phyloP scores from a whole-genome alignment of 345 rosid genomes.

The Alliaria petiolata region DNA sequence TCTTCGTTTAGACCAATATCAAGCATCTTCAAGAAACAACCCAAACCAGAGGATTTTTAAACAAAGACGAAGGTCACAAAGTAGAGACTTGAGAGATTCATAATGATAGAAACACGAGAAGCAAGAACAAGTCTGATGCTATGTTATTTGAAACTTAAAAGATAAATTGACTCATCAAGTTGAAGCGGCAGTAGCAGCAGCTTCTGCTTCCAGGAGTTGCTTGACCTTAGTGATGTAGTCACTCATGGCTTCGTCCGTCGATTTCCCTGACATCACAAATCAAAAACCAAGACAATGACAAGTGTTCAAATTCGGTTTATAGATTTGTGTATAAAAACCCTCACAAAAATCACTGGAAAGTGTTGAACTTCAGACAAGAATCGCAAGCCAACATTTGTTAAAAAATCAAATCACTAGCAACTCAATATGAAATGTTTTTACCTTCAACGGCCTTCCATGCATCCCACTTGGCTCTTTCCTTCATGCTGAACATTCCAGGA shows the following conservation, averaged over 20 bases:
- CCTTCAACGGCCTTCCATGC: slow-evolving; percentile 99
- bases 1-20: neutral
- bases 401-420: neutral
- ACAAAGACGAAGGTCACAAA: slow-evolving; percentile 6
- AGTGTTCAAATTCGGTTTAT: neutral
- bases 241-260: slow-evolving; percentile 67
- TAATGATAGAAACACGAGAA: slow-evolving; percentile 15
- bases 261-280: slow-evolving; percentile 45
- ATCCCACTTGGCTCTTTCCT: slow-evolving; percentile 94
- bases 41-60: neutral
- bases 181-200: slow-evolving; percentile 28
- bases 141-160: slow-evolving; percentile 22
- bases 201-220: slow-evolving; percentile 63
- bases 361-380: neutral
- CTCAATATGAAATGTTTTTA: slow-evolving; percentile 18
- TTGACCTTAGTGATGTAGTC: slow-evolving; percentile 80
- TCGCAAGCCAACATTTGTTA: neutral
- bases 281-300: neutral
- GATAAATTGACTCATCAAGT: slow-evolving; percentile 29
- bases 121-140: slow-evolving; percentile 24
- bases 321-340: too few species aligned
- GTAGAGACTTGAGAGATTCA: slow-evolving; percentile 9
- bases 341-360: too few species aligned
- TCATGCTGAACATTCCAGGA: slow-evolving; percentile 82
- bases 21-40: neutral